Conservation (phyloP, 345 rosid species). For the Salix brachista region DNA sequence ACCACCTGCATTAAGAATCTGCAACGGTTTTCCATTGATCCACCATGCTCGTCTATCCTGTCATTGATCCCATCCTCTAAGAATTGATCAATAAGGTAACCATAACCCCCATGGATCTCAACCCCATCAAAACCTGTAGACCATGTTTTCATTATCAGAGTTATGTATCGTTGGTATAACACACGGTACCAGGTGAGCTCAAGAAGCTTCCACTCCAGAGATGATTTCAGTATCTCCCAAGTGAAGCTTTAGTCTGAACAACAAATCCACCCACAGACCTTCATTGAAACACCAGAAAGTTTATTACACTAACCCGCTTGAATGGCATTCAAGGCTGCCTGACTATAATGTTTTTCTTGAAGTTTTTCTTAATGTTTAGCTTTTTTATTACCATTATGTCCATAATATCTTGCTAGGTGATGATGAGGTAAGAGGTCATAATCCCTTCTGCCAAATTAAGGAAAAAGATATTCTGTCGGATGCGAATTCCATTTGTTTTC, state of each 20-base stretch:
- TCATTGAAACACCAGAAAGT: too few relatives aligned
- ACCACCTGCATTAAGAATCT: conserved; percentile 59
- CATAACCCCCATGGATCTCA: conserved; percentile 88
- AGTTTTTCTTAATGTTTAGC: not conserved
- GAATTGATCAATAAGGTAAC: conserved; percentile 84
- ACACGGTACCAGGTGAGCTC: not conserved
- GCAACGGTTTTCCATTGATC: conserved; percentile 61
- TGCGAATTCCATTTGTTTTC: too few relatives aligned
- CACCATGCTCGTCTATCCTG: conserved; percentile 74
- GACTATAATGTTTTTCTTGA: conserved; percentile 57
- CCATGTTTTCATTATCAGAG: not conserved
- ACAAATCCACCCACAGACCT: too few relatives aligned
- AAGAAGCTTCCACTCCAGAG: too few relatives aligned
- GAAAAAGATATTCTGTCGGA: too few relatives aligned
- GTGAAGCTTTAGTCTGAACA: too few relatives aligned
- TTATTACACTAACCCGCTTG: conserved; percentile 49
- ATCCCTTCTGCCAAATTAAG: too few relatives aligned
- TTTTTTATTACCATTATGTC: not conserved
- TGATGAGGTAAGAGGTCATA: too few relatives aligned
- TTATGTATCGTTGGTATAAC: not conserved
- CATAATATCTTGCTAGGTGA: not conserved
- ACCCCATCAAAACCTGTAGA: conserved; percentile 72
- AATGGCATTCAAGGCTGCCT: conserved; percentile 62
- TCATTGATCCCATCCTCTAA: conserved; percentile 77
- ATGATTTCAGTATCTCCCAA: too few relatives aligned